Evolutionary conservation across 2,329 filamentous ascomycete species (phyloP).

Genomic region (Colletotrichum sojae): DNA sequence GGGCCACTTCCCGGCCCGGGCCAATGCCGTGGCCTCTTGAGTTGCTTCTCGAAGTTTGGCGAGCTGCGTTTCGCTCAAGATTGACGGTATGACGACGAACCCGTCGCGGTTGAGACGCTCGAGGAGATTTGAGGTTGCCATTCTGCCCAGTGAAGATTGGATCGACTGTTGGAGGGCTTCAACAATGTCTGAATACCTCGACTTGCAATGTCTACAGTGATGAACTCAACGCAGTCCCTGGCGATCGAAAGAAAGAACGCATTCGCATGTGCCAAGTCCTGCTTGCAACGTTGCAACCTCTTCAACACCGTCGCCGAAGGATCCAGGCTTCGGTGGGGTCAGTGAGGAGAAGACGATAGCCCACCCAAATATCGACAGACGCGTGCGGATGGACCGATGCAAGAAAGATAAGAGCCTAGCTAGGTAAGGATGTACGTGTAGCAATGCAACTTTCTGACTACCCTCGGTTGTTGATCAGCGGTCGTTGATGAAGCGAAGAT

Average conservation of each 20-base stretch:
- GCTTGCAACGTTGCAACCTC: conserved; percentile 34
- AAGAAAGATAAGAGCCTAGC: conserved; percentile 12
- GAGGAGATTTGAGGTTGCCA: conserved; percentile 51
- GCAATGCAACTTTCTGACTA: too few relatives aligned
- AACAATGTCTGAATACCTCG: too few relatives aligned
- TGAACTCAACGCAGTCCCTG: neutral
- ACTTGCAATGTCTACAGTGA: neutral
- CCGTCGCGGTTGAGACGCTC: conserved; percentile 77
- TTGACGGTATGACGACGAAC: conserved; percentile 79
- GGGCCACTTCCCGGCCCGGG: conserved; percentile 82
- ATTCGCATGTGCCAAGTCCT: neutral
- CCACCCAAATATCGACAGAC: neutral
- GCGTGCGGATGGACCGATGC: neutral
- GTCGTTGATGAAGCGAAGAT: neutral
- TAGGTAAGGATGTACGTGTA: too few relatives aligned
- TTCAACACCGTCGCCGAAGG: neutral
- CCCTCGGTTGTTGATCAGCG: neutral
- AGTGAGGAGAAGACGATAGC: neutral
- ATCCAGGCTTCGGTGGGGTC: conserved; percentile 29
- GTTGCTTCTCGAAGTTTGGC: conserved; percentile 72
- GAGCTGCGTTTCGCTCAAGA: conserved; percentile 72
- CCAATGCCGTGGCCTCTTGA: conserved; percentile 68
- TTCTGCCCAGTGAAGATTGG: neutral
- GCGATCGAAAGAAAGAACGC: neutral
- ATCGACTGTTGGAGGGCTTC: too few relatives aligned